Base-by-base conservation (phyloP, 2,329 filamentous ascomycete species). In the Pseudogymnoascus sp. region DNA sequence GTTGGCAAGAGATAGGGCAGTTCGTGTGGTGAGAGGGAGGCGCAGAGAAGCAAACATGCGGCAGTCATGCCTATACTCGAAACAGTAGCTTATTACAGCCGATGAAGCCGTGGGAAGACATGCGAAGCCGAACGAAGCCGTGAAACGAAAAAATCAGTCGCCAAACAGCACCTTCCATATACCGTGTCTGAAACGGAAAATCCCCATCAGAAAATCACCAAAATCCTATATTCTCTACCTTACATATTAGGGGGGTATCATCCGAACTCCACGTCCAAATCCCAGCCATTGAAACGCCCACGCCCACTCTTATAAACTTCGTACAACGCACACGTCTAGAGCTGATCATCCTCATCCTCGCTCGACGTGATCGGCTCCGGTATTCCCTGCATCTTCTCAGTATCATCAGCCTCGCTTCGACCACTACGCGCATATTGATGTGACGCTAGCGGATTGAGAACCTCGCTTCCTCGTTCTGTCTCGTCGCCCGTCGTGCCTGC, bases 301-400 rank as follows among this genome's bases (percentile, higher is more conserved):
- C 28, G 49, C 22, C 49, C 49, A 55, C 25, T 55, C 5, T 49
- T 49, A 25, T 55, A 52, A 19, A 19, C 19, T 19, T 19, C 19
- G 19, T 52, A 52, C 28, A 19, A 12, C 1, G 12, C 12, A 55
- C n/a, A 8, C 49, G 28, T n/a, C 49, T 55, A 55, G 1, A 55
- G 49, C 16, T 55, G 49, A 55, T 55, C 49, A 14, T 55, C 49
- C 49, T 55, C 49, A 14, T 55, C 49, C 28, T 55, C 49, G 49
- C 28, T 55, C 9, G 49, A 35, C 28, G 25, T 19, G 25, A 33
- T 19, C 28, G 49, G 9, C n/a, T 55, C 49, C 16, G 28, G 25
- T 16, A 28, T 28, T 28, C 42, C 42, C 23, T 55, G 49, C 9
- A 33, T 33, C 49, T 55, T 55, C 11, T 33, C 49, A 33, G 8